Base-by-base conservation (phyloP, 306 rosid species). In the Cicer chorassanicum region DNA sequence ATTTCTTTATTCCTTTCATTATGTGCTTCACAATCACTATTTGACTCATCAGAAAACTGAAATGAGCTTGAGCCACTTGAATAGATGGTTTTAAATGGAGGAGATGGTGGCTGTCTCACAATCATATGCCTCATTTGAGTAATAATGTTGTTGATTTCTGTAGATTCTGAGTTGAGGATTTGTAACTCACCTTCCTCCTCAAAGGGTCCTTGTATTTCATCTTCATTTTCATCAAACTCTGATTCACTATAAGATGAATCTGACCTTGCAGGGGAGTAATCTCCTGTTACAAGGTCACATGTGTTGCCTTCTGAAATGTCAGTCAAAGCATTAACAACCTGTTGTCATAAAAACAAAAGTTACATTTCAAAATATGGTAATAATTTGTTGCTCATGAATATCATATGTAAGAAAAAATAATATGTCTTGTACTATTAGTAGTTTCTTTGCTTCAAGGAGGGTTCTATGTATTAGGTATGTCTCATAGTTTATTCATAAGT, bases 291-390 rank as follows among this genome's bases (percentile, higher is more conserved):
- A 43, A 40, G 73, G 49, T 16, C 71, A 63, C 92, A 82, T 42
- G 71, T 41, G 49, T 76, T 55, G 6, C 88, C 87, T 46, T 85
- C 87, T 7, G 78, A 71, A 19, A 89, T 81, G 44, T 38, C 48
- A 13, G 56, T 70, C 29, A 93, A 77, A 71, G 80, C 88, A 55
- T 82, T 50, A 8, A 89, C 90, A 59, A 91, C 84, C 98, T 93
- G 81, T 64, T 56, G 46, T 63, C 18, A 72, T 71, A 60, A 15
- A 24, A 51, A 15, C 36, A 8, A 54, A 65, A 8, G 16, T 16
- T 8, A 2, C 40, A 65, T 46, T 36, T 68, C 57, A 68, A 51
- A 53, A 61, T 77, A 0, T 65, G 13, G 19, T 51, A 57, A 5
- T 63, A 3, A 9, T 42, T 67, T 55, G 51, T 50, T 71, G 9